A percentile compares a stretch with the other conserved stretches of the same genome.
phyloP scores from a whole-genome alignment of 2,329 filamentous ascomycete species.

The Cercospora beticola region DNA sequence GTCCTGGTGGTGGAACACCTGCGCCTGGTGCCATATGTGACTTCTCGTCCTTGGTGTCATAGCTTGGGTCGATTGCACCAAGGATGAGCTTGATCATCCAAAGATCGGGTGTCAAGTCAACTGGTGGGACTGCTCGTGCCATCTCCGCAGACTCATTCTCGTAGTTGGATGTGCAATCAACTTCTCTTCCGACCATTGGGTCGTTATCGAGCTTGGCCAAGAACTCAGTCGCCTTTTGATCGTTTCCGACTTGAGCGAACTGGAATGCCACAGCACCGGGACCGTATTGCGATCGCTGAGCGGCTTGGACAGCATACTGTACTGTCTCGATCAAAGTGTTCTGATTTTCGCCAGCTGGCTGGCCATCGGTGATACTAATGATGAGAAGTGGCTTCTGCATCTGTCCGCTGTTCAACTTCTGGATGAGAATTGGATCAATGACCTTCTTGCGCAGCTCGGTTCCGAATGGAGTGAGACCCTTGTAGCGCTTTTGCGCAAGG shows the following conservation, averaged over 20 bases:
- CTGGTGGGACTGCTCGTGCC: slow-evolving; percentile 60
- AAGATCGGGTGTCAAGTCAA: slow-evolving; percentile 63
- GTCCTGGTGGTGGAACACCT: slow-evolving; percentile 35
- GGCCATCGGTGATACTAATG: slow-evolving; percentile 66
- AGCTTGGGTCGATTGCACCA: slow-evolving; percentile 64
- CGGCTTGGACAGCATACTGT: slow-evolving; percentile 53
- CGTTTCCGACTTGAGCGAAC: slow-evolving; percentile 69
- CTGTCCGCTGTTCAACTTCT: slow-evolving; percentile 52
- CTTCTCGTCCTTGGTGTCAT: slow-evolving; percentile 66
- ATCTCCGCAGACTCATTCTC: slow-evolving; percentile 68
- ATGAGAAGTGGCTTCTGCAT: slow-evolving; percentile 64
- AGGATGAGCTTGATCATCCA: slow-evolving; percentile 68
- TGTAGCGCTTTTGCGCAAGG: slow-evolving; percentile 60
- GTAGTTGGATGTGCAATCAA: slow-evolving; percentile 69
- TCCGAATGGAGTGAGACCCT: slow-evolving; percentile 66
- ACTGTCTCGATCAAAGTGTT: slow-evolving; percentile 60
- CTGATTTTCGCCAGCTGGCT: slow-evolving; percentile 62
- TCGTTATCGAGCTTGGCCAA: slow-evolving; percentile 64
- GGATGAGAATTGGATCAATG: slow-evolving; percentile 59
- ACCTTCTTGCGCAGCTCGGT: slow-evolving; percentile 63
- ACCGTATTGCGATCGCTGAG: slow-evolving; percentile 54
- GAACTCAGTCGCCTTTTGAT: slow-evolving; percentile 64
- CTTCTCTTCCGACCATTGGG: slow-evolving; percentile 58
- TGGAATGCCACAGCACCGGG: slow-evolving; percentile 62
- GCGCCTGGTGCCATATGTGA: slow-evolving; percentile 31